Base-by-base conservation (phyloP, 768 basidiomycete genomes). In the Mycena maculata region DNA sequence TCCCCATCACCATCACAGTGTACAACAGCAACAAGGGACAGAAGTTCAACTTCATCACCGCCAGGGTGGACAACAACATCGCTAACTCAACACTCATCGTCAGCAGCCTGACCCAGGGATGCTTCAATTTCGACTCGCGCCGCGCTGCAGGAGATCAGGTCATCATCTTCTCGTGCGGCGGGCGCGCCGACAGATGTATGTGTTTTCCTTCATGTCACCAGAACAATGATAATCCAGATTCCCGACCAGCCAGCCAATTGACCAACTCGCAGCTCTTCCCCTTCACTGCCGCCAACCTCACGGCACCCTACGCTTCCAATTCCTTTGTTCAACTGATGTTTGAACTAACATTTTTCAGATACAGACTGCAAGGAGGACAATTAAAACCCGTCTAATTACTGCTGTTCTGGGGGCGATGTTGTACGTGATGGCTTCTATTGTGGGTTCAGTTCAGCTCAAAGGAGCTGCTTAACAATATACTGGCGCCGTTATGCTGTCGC, bases 31-130 rank as follows among this genome's bases (percentile, higher is more conserved):
- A 73, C 4, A 76, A 73, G 8, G 77, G 74, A 5, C 78, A 79
- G 60, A 76, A 76, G 63, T 80, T 76, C 44, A 78, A 80, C 61
- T 70, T 80, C 28, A 72, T 80, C 52, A 77, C 77, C 15, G 72
- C 75, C 72, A 76, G 77, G 49, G 68, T 67, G 60, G 77, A 77
- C 68, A 78, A 76, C 63, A 71, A 77, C 54, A 64, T 72, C n/a
- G 50, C 67, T n/a, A 75, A 70, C 30, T 54, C 57, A 23, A 73
- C 76, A 1, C 69, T 78, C 52, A 76, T 78, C 45, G 75, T 78
- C 60, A 77, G 76, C 56, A 77, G 73, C 56, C 75, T 67, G 47
- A 71, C 57, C 9, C 60, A 71, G 41, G 70, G 70, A 38, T 71
- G 70, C 60, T 1, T 71, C 23, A 69, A 59, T 64, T 69, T 71